phyloP scores from a whole-genome alignment of 345 rosid species.

The Diplotaxis tenuifolia region DNA sequence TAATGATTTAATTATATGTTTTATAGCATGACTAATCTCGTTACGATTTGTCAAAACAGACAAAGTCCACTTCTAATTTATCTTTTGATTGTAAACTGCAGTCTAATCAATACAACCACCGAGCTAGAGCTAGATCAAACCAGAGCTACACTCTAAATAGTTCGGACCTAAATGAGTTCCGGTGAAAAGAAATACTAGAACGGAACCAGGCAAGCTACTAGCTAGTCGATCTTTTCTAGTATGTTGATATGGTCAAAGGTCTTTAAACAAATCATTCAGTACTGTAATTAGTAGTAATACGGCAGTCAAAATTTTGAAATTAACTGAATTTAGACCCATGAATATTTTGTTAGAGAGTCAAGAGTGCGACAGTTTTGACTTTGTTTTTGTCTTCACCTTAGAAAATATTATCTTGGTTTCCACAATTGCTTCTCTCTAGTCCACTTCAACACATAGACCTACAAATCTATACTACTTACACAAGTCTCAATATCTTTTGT shows the following conservation, averaged over 20 bases:
- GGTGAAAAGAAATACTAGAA: no score
- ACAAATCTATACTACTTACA: not conserved
- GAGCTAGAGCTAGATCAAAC: not conserved
- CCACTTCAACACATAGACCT: slow-evolving; percentile 26
- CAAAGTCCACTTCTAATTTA: not conserved
- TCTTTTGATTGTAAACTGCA: not conserved
- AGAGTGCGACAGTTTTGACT: slow-evolving; percentile 16
- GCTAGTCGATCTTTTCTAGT: not conserved
- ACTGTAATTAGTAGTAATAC: not conserved
- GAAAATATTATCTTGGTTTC: slow-evolving; percentile 7
- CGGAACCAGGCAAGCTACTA: not conserved
- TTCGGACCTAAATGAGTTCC: not conserved
- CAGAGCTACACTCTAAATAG: not conserved
- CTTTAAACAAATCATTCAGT: not conserved
- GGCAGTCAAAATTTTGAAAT: not conserved
- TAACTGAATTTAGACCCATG: slow-evolving; percentile 14
- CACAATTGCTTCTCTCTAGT: slow-evolving; percentile 8
- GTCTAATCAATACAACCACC: not conserved
- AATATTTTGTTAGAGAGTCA: not conserved
- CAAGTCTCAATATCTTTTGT: slow-evolving; percentile 9
- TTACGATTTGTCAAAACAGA: not conserved
- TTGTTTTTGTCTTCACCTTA: slow-evolving; percentile 9
- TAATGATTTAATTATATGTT: not conserved
- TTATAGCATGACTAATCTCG: not conserved
- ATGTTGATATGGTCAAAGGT: not conserved